Evolutionary conservation across 352 stramenopile species (phyloP).

Genomic region (Phytophthora pseudosyringae): DNA sequence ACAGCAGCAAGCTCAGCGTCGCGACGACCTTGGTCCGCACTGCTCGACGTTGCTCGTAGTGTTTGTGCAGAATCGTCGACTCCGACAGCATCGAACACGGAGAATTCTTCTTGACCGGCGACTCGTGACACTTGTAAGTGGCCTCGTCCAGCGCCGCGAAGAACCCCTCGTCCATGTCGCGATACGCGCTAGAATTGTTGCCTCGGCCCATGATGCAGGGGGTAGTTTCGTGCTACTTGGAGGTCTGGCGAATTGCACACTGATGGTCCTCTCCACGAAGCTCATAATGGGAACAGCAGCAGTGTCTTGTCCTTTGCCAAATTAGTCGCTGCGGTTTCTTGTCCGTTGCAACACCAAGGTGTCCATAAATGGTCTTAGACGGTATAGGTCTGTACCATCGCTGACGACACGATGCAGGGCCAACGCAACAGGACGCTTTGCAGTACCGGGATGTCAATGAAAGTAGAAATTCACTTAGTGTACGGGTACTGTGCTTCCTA

Average conservation of each 20-base stretch:
- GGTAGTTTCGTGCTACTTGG: slow-evolving; percentile 17
- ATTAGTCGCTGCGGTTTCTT: slow-evolving; percentile 13
- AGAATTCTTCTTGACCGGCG: slow-evolving; percentile 13
- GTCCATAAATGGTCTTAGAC: too few species aligned
- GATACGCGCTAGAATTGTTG: slow-evolving; percentile 26
- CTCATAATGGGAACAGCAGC: background rate
- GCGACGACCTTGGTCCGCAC: slow-evolving; percentile 31
- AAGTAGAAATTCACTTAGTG: too few species aligned
- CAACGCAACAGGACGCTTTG: too few species aligned
- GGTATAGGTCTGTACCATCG: too few species aligned
- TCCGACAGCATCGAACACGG: slow-evolving; percentile 17
- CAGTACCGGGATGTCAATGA: too few species aligned
- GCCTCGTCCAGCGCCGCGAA: slow-evolving; percentile 34
- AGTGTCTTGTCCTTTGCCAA: slow-evolving; percentile 6
- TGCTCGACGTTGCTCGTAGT: slow-evolving; percentile 24
- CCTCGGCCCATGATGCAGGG: slow-evolving; percentile 14
- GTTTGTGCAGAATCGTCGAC: slow-evolving; percentile 33
- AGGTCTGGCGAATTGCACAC: slow-evolving; percentile 7
- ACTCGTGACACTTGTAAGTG: slow-evolving; percentile 39
- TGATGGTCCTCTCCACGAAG: background rate
- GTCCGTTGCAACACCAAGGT: slow-evolving; percentile 7
- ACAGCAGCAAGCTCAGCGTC: slow-evolving; percentile 19
- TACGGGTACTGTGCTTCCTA: too few species aligned
- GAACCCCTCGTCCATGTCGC: slow-evolving; percentile 42
- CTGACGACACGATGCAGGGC: too few species aligned